phyloP scores from a whole-genome alignment of 768 basidiomycete species.

The Mycena polygramma region DNA sequence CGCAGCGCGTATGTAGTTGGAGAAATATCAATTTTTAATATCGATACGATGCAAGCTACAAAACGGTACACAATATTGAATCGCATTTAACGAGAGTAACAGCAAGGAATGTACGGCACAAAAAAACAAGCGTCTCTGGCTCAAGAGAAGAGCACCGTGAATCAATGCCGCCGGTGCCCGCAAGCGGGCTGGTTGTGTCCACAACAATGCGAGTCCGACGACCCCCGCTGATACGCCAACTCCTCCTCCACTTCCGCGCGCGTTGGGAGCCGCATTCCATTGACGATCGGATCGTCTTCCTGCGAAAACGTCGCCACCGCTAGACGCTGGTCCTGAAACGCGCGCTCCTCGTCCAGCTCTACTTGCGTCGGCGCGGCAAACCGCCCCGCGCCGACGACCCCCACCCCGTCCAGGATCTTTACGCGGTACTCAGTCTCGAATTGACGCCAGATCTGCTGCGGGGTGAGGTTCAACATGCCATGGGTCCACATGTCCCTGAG shows the following conservation, averaged over 20 bases:
- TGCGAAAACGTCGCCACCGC: not conserved
- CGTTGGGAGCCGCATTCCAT: not conserved
- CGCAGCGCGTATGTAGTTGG: too few species aligned
- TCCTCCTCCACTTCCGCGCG: not conserved
- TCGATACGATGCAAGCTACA: too few species aligned
- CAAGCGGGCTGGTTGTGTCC: too few species aligned
- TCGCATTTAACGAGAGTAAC: too few species aligned
- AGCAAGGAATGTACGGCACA: too few species aligned
- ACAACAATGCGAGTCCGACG: too few species aligned
- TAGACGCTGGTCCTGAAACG: not conserved
- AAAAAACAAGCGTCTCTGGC: too few species aligned
- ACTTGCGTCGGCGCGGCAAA: not conserved
- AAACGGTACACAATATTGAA: too few species aligned
- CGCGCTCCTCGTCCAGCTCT: not conserved
- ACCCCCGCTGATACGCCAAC: not conserved
- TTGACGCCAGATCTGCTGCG: not conserved
- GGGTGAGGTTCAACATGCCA: not conserved
- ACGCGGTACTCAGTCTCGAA: constrained; percentile 18
- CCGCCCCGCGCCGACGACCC: not conserved
- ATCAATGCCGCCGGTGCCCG: too few species aligned
- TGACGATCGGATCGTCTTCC: not conserved
- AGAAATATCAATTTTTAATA: too few species aligned
- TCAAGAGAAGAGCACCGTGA: too few species aligned
- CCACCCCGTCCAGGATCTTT: not conserved
- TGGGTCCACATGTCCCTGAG: not conserved